Evolutionary conservation across 345 rosid genomes (phyloP).

Genomic region (Aurinia saxatilis): DNA sequence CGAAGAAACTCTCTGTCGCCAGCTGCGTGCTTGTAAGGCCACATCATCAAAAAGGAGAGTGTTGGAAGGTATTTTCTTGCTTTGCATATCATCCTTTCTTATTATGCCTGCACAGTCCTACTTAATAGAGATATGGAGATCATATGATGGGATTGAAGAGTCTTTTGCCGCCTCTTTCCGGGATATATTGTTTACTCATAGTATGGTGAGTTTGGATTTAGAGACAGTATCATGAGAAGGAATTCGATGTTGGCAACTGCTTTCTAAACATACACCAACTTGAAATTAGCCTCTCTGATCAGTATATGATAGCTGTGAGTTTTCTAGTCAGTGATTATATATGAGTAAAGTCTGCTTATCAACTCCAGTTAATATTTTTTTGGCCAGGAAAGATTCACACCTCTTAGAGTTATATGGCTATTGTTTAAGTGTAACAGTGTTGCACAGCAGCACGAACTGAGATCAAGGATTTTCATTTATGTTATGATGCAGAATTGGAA

Average conservation of each 20-base stretch:
- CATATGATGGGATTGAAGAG: not conserved
- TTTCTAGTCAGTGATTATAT: not conserved
- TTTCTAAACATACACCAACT: not conserved
- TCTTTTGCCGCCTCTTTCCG: not conserved
- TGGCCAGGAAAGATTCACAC: not conserved
- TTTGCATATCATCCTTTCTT: not conserved
- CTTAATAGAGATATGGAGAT: not conserved
- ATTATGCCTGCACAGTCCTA: not conserved
- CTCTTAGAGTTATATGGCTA: not conserved
- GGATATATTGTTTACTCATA: not conserved
- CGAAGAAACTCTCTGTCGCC: conserved; percentile 85
- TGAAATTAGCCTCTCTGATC: not conserved
- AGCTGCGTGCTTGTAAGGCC: conserved; percentile 83
- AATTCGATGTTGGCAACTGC: not conserved
- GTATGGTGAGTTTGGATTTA: not conserved
- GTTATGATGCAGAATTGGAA: conserved; percentile 65
- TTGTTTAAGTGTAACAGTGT: not conserved
- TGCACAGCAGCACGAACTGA: not conserved
- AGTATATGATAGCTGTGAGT: not conserved
- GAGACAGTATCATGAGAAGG: not conserved
- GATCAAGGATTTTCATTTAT: not conserved
- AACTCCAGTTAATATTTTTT: not conserved
- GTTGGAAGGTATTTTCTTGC: conserved; percentile 50
- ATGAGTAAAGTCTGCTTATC: not conserved
- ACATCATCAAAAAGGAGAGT: conserved; percentile 48